A percentile compares a stretch with the other conserved stretches of the same genome.
Conservation (phyloP, 805 yeast genomes). For the Kodamaea fukazawae region DNA sequence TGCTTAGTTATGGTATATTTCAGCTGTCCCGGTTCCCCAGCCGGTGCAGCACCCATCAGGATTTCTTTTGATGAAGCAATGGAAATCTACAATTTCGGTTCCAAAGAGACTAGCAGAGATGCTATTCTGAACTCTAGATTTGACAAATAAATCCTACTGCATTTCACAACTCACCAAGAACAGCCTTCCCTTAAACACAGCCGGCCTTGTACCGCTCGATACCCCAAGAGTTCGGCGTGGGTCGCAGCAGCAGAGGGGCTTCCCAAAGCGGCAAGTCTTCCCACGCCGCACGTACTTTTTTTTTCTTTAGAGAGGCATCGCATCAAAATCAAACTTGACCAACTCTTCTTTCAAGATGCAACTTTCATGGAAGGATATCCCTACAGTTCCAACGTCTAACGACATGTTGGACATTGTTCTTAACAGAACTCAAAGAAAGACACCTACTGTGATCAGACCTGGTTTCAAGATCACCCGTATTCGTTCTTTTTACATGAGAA, state of each 20-base stretch:
- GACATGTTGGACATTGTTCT: constrained; percentile 95
- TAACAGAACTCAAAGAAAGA: constrained; percentile 96
- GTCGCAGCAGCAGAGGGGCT: neutral
- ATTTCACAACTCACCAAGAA: too few species aligned
- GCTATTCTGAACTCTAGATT: too few species aligned
- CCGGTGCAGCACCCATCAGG: too few species aligned
- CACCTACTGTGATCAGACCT: constrained; percentile 97
- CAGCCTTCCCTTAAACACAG: too few species aligned
- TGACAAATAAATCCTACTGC: too few species aligned
- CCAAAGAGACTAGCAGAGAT: too few species aligned
- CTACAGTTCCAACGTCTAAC: constrained; percentile 87
- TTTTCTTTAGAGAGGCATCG: constrained; percentile 3
- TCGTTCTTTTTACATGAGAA: constrained; percentile 96
- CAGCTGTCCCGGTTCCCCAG: too few species aligned
- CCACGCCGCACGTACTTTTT: constrained; percentile 13
- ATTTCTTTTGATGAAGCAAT: too few species aligned
- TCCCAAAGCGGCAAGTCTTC: constrained; percentile 11
- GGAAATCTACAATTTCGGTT: too few species aligned
- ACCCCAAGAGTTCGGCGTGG: too few species aligned
- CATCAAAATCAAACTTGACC: neutral
- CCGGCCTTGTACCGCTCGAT: too few species aligned
- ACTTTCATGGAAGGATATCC: constrained; percentile 97
- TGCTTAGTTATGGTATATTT: too few species aligned
- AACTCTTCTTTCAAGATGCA: constrained; percentile 56
- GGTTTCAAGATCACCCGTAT: constrained; percentile 96